A percentile compares a stretch with the other conserved stretches of the same genome.
phyloP scores from a whole-genome alignment of 495 filamentous ascomycete genomes.

The Beverwykella pulmonaria region DNA sequence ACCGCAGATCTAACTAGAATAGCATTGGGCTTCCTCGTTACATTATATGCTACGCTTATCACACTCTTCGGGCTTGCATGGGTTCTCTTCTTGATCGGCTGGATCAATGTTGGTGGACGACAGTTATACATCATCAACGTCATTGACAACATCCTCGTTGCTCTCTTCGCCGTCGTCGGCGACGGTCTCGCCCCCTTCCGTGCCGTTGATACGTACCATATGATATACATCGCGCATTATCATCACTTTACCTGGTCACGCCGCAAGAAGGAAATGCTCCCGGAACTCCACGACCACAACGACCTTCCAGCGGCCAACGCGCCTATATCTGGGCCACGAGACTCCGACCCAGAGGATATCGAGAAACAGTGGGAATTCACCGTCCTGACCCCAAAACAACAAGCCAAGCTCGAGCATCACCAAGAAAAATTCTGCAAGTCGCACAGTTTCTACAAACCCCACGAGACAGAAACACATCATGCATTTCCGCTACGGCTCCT shows the following conservation, averaged over 20 bases:
- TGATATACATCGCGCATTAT: constrained; percentile 69
- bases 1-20: not conserved
- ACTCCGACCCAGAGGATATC: constrained; percentile 41
- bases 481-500: constrained; percentile 74
- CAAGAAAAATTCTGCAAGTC: constrained; percentile 73
- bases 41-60: constrained; percentile 77
- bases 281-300: constrained; percentile 68
- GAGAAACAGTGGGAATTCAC: constrained; percentile 55
- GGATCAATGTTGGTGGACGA: constrained; percentile 77
- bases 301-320: constrained; percentile 60
- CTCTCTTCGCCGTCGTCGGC: constrained; percentile 75
- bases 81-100: constrained; percentile 84
- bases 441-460: constrained; percentile 83
- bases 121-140: constrained; percentile 72
- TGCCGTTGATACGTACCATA: constrained; percentile 78
- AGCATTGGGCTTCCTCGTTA: constrained; percentile 74
- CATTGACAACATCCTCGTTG: constrained; percentile 77
- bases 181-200: constrained; percentile 77
- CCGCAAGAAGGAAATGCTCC: constrained; percentile 63
- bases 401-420: constrained; percentile 67
- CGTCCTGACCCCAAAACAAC: constrained; percentile 65
- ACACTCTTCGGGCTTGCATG: constrained; percentile 79
- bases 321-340: constrained; percentile 39
- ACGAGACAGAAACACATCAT: constrained; percentile 77
- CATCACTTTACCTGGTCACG: constrained; percentile 73